Percentiles rank a stretch among this genome's conserved stretches.
Evolutionary conservation across 805 yeast genomes (phyloP).

Genomic region (Cyberlindnera japonica): DNA sequence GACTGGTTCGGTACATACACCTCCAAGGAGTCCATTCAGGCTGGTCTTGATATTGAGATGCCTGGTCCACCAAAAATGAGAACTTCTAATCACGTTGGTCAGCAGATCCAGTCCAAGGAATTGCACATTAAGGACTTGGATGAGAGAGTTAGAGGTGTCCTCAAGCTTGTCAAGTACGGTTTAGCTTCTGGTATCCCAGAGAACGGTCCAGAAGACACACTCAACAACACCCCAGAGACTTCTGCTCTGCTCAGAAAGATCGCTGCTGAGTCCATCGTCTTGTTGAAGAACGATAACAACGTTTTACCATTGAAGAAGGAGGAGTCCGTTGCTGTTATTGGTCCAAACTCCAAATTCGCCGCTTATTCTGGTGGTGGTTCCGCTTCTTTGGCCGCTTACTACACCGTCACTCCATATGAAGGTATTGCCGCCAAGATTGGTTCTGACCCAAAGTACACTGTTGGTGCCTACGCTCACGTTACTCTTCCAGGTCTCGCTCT

Average conservation of each 20-base stretch:
- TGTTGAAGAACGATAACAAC: constrained; percentile 49
- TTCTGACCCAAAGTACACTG: constrained; percentile 26
- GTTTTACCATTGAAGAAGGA: constrained; percentile 45
- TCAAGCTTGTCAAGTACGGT: constrained; percentile 45
- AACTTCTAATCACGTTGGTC: constrained; percentile 34
- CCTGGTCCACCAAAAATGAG: constrained; percentile 58
- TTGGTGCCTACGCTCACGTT: constrained; percentile 36
- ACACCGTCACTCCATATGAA: constrained; percentile 46
- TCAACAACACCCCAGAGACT: constrained; percentile 47
- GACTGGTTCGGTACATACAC: constrained; percentile 64
- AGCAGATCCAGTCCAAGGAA: constrained; percentile 41
- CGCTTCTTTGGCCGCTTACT: constrained; percentile 47
- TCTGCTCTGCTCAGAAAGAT: constrained; percentile 38
- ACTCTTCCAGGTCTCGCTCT: constrained; percentile 33
- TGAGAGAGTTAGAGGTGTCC: constrained; percentile 46
- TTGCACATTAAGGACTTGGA: constrained; percentile 39
- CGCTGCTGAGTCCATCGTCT: constrained; percentile 50
- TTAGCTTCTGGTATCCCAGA: constrained; percentile 35
- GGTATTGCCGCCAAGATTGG: constrained; percentile 36
- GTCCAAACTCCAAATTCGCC: constrained; percentile 52
- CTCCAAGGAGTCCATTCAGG: constrained; percentile 41
- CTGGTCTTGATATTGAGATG: constrained; percentile 64
- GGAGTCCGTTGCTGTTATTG: constrained; percentile 49
- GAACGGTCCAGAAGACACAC: constrained; percentile 23
- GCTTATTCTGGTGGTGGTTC: constrained; percentile 62